Percentiles rank a stretch among this genome's conserved stretches.
phyloP scores from a whole-genome alignment of 73 alveolate genomes.

The Paramecium sonneborni region DNA sequence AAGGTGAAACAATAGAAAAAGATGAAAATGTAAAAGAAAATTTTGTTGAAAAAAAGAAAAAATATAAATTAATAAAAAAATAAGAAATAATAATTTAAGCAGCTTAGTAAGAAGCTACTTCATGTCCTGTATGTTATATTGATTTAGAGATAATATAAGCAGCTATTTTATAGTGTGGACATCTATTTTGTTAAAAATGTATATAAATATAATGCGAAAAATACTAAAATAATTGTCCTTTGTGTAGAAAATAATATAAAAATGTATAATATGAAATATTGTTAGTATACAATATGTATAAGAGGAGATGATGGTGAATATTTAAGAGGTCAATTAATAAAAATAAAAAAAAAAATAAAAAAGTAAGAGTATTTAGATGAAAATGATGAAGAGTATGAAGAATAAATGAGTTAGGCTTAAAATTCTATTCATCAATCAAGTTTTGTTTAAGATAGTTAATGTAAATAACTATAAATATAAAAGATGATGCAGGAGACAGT shows the following conservation, averaged over 20 bases:
- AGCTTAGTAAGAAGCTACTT: not conserved
- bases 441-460: not conserved
- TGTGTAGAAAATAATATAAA: slow-evolving; percentile 2
- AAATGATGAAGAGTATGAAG: not conserved
- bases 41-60: not conserved
- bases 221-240: not conserved
- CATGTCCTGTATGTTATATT: not conserved
- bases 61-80: not conserved
- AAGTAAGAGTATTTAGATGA: not conserved
- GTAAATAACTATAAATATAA: not conserved
- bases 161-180: not conserved
- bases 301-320: slow-evolving; percentile 28
- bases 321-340: not conserved
- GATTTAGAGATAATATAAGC: not conserved
- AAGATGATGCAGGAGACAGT: not conserved
- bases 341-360: not conserved
- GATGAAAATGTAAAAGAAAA: not conserved
- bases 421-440: not conserved
- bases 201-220: not conserved
- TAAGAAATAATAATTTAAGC: not conserved
- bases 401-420: not conserved
- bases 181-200: not conserved
- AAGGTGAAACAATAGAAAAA: not conserved
- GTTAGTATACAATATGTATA: not conserved
- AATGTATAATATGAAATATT: not conserved